These are phyloP conservation scores for Penicillium longicatenatum DNA, from an alignment of 495 filamentous ascomycete genomes.

Conservation along the genomic window DNA sequence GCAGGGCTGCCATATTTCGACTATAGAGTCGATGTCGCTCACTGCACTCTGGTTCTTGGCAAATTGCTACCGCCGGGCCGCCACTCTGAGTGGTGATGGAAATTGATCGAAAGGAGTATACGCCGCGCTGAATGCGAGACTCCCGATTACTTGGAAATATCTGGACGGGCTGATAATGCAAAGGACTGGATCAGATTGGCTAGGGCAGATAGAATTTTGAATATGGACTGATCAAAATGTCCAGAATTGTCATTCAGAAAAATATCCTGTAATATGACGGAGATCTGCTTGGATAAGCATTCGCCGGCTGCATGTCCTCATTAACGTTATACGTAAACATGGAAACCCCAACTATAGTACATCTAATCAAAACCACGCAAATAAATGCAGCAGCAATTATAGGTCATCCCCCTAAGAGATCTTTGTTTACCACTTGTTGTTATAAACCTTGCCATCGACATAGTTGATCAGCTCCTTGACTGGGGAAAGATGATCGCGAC, in stretches of 20 bases:
- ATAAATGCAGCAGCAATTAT: not conserved
- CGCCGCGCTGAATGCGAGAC: too few species aligned
- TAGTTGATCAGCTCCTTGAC: conserved; percentile 52
- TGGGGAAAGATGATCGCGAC: conserved; percentile 42
- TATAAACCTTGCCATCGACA: conserved; percentile 44
- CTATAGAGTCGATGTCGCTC: not conserved
- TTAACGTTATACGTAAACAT: not conserved
- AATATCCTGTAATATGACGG: not conserved
- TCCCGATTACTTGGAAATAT: not conserved
- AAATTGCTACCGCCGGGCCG: too few species aligned
- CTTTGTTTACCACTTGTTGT: conserved; percentile 54
- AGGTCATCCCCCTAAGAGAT: too few species aligned
- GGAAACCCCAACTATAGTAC: not conserved
- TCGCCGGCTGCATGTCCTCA: not conserved
- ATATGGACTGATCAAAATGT: not conserved
- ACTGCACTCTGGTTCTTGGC: not conserved
- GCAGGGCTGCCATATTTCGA: not conserved
- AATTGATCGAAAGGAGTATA: too few species aligned
- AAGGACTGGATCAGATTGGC: too few species aligned
- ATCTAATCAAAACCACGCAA: not conserved
- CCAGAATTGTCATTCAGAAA: not conserved
- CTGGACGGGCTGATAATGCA: too few species aligned
- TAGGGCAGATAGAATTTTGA: too few species aligned
- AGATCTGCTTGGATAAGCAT: not conserved
- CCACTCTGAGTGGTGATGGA: too few species aligned